A percentile compares a stretch with the other conserved stretches of the same genome.
Evolutionary conservation across 2,329 filamentous ascomycete genomes (phyloP).

Genomic region (Penicillium janthinellum): DNA sequence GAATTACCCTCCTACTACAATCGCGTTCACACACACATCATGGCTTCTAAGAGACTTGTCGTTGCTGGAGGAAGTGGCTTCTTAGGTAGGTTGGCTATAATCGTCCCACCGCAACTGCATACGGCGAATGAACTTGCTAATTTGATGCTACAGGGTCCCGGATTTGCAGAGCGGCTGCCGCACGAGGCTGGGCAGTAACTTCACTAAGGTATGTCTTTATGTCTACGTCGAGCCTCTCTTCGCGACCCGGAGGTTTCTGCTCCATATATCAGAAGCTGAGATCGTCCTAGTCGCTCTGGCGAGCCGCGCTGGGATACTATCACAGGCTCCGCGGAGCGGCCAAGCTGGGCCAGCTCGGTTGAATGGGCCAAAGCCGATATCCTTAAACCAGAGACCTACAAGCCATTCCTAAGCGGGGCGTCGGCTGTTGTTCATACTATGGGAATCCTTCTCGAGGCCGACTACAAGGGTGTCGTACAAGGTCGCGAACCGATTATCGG

Average conservation of each 20-base stretch:
- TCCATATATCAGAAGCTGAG: constrained; percentile 8
- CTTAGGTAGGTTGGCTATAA: constrained; percentile 67
- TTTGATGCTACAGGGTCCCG: constrained; percentile 57
- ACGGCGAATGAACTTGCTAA: constrained; percentile 11
- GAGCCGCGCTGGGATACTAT: constrained; percentile 82
- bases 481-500: constrained; percentile 80
- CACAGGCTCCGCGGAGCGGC: constrained; percentile 69
- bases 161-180: constrained; percentile 87
- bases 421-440: constrained; percentile 90
- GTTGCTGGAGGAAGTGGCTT: constrained; percentile 96
- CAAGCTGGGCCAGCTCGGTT: constrained; percentile 79
- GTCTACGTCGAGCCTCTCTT: neutral
- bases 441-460: constrained; percentile 93
- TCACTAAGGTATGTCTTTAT: constrained; percentile 72
- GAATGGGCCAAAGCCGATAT: constrained; percentile 89
- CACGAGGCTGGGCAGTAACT: constrained; percentile 86
- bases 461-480: constrained; percentile 91
- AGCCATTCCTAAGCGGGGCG: constrained; percentile 71
- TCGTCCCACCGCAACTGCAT: neutral
- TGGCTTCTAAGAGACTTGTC: constrained; percentile 74
- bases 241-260: neutral
- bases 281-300: constrained; percentile 72
- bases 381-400: constrained; percentile 78
- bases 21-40: constrained; percentile 16
- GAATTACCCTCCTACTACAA: no score